phyloP scores from a whole-genome alignment of 352 stramenopile genomes.

The Phytophthora colocasiae region DNA sequence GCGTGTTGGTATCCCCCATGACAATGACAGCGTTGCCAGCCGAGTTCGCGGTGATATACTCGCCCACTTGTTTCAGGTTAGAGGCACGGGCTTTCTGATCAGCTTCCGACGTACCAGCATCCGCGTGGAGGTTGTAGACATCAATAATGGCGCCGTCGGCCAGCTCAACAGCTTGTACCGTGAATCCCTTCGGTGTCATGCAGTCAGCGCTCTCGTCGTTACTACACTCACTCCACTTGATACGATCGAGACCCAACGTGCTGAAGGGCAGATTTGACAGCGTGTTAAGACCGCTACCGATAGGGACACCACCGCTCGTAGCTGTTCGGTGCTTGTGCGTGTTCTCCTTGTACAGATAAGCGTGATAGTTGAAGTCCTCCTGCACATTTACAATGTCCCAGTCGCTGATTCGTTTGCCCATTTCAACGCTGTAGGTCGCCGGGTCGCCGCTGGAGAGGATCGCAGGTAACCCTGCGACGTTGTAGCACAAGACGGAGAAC shows the following conservation, averaged over 20 bases:
- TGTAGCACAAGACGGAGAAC: slow-evolving; percentile 55
- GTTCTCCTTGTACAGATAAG: slow-evolving; percentile 47
- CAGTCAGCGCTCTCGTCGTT: slow-evolving; percentile 56
- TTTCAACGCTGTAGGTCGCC: slow-evolving; percentile 46
- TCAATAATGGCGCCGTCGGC: slow-evolving; percentile 49
- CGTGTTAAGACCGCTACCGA: slow-evolving; percentile 62
- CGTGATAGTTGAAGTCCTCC: slow-evolving; percentile 55
- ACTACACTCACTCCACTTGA: slow-evolving; percentile 54
- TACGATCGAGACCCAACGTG: slow-evolving; percentile 43
- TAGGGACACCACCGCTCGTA: slow-evolving; percentile 53
- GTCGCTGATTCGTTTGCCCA: slow-evolving; percentile 52
- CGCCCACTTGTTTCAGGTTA: slow-evolving; percentile 57
- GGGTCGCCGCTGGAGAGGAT: slow-evolving; percentile 58
- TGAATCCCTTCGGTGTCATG: slow-evolving; percentile 68
- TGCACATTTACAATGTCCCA: slow-evolving; percentile 54
- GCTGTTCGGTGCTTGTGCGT: slow-evolving; percentile 50
- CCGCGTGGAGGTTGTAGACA: slow-evolving; percentile 63
- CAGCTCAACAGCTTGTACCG: slow-evolving; percentile 48
- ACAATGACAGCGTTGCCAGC: slow-evolving; percentile 55
- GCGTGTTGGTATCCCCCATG: slow-evolving; percentile 66
- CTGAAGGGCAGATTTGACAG: slow-evolving; percentile 54
- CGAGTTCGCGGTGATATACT: slow-evolving; percentile 52
- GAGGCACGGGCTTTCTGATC: slow-evolving; percentile 43
- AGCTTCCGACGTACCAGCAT: slow-evolving; percentile 38
- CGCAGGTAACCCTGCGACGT: slow-evolving; percentile 53